Conservation (phyloP, 1,284 basidiomycete genomes). For the Puccinia coronata region DNA sequence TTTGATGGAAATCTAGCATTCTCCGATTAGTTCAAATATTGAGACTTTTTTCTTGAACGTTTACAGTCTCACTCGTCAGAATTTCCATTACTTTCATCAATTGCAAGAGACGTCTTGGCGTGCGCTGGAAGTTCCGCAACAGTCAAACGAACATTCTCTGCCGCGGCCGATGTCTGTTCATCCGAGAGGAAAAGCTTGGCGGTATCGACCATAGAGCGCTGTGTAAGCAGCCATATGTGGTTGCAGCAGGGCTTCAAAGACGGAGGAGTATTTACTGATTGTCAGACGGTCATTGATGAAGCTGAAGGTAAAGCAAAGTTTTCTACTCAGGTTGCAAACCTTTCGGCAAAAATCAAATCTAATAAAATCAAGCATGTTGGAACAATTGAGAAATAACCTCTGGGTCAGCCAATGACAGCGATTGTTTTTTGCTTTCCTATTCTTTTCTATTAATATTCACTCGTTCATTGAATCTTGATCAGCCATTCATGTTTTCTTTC, state of each 20-base stretch:
- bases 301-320: neutral
- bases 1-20: neutral
- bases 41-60: too few relatives aligned
- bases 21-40: neutral
- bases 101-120: constrained; percentile 1
- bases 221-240: too few relatives aligned
- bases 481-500: too few relatives aligned
- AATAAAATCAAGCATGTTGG: constrained; percentile 9
- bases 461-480: too few relatives aligned
- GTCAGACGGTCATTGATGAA: neutral
- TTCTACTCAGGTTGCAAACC: neutral
- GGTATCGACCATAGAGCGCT: neutral
- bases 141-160: neutral
- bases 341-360: neutral
- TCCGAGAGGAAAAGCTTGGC: neutral
- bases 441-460: too few relatives aligned
- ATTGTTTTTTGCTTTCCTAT: too few relatives aligned
- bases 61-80: neutral
- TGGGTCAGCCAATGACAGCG: too few relatives aligned
- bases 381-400: too few relatives aligned
- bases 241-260: neutral
- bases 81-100: neutral
- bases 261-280: neutral
- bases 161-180: neutral
- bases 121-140: neutral